phyloP scores from a whole-genome alignment of 1,284 basidiomycete genomes.

The Papiliotrema flavescens region DNA sequence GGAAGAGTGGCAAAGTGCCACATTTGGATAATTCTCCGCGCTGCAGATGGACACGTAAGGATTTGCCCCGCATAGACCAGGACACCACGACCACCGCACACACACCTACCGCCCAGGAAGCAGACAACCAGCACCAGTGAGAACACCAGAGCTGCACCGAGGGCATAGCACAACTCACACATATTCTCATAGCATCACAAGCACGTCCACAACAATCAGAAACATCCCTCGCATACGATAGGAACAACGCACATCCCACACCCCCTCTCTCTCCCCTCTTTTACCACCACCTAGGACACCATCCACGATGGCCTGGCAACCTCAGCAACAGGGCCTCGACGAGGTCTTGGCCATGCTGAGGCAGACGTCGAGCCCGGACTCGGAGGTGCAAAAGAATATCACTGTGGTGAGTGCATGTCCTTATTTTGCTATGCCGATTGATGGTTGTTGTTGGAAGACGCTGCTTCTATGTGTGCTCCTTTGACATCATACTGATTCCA shows the following conservation, averaged over 20 bases:
- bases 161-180: not conserved
- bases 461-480: not conserved
- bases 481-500: constrained; percentile 40
- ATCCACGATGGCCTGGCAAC: constrained; percentile 45
- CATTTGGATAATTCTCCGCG: not conserved
- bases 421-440: not conserved
- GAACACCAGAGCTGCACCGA: too few species aligned
- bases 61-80: not conserved
- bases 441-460: not conserved
- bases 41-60: not conserved
- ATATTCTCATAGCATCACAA: not conserved
- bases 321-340: constrained; percentile 44
- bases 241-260: not conserved
- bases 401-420: constrained; percentile 33
- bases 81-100: too few species aligned
- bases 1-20: not conserved
- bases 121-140: not conserved
- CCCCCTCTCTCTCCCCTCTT: not conserved
- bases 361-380: constrained; percentile 48
- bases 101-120: too few species aligned
- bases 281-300: not conserved
- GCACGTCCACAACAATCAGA: too few species aligned
- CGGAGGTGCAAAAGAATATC: constrained; percentile 48
- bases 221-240: not conserved
- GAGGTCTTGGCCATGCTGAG: constrained; percentile 50